Conservation (phyloP, 257 asterid species). For the Jaltomata sinuosa region DNA sequence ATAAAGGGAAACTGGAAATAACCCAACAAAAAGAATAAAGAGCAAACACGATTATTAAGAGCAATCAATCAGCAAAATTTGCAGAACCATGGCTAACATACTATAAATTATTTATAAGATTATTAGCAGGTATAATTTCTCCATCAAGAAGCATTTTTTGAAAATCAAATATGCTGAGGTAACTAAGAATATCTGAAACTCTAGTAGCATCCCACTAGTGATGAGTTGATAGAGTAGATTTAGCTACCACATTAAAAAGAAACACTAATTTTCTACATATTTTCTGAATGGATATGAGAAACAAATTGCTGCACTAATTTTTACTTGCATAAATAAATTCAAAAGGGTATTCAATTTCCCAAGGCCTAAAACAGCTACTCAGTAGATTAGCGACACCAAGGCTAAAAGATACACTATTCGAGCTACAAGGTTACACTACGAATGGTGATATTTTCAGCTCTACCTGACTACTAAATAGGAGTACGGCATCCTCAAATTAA, state of each 20-base stretch:
- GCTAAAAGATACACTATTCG: not conserved
- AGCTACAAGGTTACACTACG: not conserved
- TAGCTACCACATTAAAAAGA: not conserved
- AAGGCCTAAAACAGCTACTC: not conserved
- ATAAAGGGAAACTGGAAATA: not conserved
- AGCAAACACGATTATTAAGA: not conserved
- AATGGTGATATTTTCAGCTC: not conserved
- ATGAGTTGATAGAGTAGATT: not conserved
- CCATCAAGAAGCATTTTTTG: not conserved
- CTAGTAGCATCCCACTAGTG: not conserved
- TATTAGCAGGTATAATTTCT: not conserved
- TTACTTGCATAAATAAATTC: not conserved
- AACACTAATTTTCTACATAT: not conserved
- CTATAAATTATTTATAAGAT: not conserved
- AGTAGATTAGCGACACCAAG: not conserved
- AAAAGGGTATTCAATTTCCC: not conserved
- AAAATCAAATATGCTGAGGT: not conserved
- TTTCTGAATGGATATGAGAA: not conserved
- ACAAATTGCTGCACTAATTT: not conserved
- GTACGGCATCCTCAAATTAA: not conserved
- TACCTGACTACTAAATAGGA: not conserved
- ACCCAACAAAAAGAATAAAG: not conserved
- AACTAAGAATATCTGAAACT: not conserved
- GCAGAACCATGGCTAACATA: not conserved
- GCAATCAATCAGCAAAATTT: not conserved